Evolutionary conservation across 2,329 filamentous ascomycete species (phyloP), one percentile per base, ranked within the genome.

Genomic region (Escovopsis sp.): DNA sequence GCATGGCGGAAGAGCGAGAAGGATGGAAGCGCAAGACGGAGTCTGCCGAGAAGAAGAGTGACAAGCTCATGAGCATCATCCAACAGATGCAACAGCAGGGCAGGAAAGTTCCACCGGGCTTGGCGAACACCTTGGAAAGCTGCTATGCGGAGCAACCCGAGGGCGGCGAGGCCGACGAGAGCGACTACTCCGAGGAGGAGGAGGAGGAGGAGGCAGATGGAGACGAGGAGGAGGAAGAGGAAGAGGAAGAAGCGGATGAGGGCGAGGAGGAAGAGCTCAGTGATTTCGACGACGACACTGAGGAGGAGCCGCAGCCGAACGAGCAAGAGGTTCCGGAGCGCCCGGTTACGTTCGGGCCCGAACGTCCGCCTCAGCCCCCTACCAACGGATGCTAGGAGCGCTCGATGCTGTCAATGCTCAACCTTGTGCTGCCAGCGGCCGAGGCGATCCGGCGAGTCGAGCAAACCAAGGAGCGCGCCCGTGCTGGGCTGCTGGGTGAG

Each of bases 21-120:
- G 75, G 79, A 26, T 75, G 85, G 53, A 79, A 77, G 51, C 82
- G 80, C 60, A 86, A 86, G 47, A 48, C 50, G 15, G 54, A 57
- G 34, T 43, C 45, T 1, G 51, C 56, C 5, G 57, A 61, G 35
- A 85, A 83, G 61, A 88, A 90, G 66, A 85, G 86, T 49, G 79
- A 85, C 42, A 92, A 93, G 57, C 74, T 98, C 38, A 88, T 88
- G 59, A 86, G 83, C 53, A 82, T 96, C 49, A 94, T 93, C 60
- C 82, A 90, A 42, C 84, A 86, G 49, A 94, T 96, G 85, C 88
- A 96, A 57, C 82, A 84, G 45, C 87, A 94, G 51, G 87, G 88
- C 13, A 77, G 88, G 40, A 85, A 85, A 37, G 71, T 76, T 35
- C 68, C 72, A 4, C 71, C 81, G 39, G 76, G 74, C 39, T 65